Evolutionary conservation across 345 rosid species (phyloP), one percentile per base, ranked within the genome.

Genomic region (Murraya paniculata): DNA sequence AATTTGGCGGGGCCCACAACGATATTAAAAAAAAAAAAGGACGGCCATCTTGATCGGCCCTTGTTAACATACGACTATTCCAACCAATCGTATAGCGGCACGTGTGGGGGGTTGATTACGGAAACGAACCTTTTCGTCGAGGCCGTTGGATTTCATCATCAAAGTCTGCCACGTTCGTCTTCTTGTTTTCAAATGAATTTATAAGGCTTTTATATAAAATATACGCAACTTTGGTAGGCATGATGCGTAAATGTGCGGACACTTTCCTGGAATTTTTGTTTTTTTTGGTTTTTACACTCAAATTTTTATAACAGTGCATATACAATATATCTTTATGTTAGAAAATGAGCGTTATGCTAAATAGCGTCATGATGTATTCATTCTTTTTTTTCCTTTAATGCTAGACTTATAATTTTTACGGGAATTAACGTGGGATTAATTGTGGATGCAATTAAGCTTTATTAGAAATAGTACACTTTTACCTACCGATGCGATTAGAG

Each of bases 61-160:
- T 60, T 31, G 1, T 4, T 8, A 25, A 2, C 31, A 2, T 19
- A n/a, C 2, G 67, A 73, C 76, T 25, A 24, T 73, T 8, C 2
- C 2, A 10, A 6, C 60, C 61, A 30, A 30, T 28, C 61, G 30
- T 7, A 21, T 1, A 30, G 24, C 14, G 11, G 24, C 74, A 19
- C 65, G 75, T 57, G 39, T 6, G 60, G 30, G 6, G 4, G 7
- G 2, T 59, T n/a, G 19, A 24, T 27, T 33, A 2, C 0, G 5
- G 6, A 60, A 16, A 25, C 5, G 68, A 27, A 6, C 28, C 16
- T 33, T 73, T 7, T 16, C 76, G 30, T 30, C 33, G 2, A 21
- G 14, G 33, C 61, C 61, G 78, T 64, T 64, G n/a, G 61, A 38
- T 59, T 73, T 59, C 68, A 8, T 36, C 56, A 27, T 60, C 68